phyloP scores from a whole-genome alignment of 2,329 filamentous ascomycete species.

The Aureobasidium sp. region DNA sequence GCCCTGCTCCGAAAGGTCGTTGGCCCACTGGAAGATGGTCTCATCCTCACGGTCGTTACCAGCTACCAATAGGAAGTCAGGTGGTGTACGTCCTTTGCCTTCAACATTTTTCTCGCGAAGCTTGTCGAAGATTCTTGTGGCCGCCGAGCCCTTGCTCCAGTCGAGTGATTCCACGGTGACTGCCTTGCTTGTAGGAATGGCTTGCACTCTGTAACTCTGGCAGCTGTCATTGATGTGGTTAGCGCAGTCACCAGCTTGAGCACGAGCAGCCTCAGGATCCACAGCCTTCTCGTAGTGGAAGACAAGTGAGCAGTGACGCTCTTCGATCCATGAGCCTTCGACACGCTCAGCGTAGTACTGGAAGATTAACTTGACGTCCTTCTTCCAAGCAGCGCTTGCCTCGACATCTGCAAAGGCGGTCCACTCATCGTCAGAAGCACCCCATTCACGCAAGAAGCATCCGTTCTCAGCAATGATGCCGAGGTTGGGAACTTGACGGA shows the following conservation, averaged over 20 bases:
- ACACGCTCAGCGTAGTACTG: slow-evolving; percentile 86
- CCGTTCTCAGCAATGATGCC: slow-evolving; percentile 94
- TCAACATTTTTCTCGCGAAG: slow-evolving; percentile 30
- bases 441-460: slow-evolving; percentile 73
- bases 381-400: slow-evolving; percentile 71
- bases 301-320: slow-evolving; percentile 82
- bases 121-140: slow-evolving; percentile 61
- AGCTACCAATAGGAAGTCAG: slow-evolving; percentile 83
- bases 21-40: slow-evolving; percentile 90
- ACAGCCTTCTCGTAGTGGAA: slow-evolving; percentile 84
- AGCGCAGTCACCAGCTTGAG: slow-evolving; percentile 81
- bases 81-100: slow-evolving; percentile 30
- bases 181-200: slow-evolving; percentile 67
- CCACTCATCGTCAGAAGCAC: slow-evolving; percentile 56
- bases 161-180: slow-evolving; percentile 79
- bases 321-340: slow-evolving; percentile 79
- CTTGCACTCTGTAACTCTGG: slow-evolving; percentile 73
- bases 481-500: slow-evolving; percentile 73
- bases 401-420: slow-evolving; percentile 66
- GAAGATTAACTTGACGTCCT: slow-evolving; percentile 73
- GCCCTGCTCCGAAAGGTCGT: slow-evolving; percentile 57
- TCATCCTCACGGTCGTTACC: slow-evolving; percentile 92
- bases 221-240: slow-evolving; percentile 95
- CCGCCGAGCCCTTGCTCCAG: slow-evolving; percentile 82
- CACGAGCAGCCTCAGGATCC: slow-evolving; percentile 65